Conservation (phyloP, 2,329 filamentous ascomycete genomes). For the Stagonosporopsis chrysanthemi region DNA sequence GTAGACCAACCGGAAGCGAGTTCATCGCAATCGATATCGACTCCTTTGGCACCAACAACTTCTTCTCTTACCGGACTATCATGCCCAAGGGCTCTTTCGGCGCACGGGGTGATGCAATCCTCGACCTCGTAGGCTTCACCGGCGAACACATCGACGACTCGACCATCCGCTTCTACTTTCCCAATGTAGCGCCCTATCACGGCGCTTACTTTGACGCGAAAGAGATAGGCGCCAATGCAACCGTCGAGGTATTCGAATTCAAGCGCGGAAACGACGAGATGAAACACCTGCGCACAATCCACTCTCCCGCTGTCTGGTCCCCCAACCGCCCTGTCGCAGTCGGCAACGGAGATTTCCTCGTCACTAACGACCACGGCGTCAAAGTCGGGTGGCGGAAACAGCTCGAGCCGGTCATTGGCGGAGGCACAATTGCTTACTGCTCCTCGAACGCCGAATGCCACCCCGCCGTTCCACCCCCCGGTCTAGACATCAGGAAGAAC, state of each 20-base stretch:
- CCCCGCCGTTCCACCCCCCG: constrained; percentile 13
- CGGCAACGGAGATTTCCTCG: constrained; percentile 29
- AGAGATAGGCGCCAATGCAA: constrained; percentile 35
- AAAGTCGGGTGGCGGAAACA: constrained; percentile 33
- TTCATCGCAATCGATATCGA: constrained; percentile 42
- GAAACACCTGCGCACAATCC: constrained; percentile 34
- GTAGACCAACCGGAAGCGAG: constrained; percentile 33
- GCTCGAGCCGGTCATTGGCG: constrained; percentile 38
- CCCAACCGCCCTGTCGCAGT: constrained; percentile 37
- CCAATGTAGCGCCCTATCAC: constrained; percentile 39
- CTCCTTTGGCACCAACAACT: constrained; percentile 29
- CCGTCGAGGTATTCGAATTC: constrained; percentile 39
- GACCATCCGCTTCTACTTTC: constrained; percentile 39
- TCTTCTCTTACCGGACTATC: constrained; percentile 36
- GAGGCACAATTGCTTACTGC: constrained; percentile 40
- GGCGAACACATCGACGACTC: constrained; percentile 32
- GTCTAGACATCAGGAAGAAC: constrained; percentile 23
- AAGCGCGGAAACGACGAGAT: constrained; percentile 31
- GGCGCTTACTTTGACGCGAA: constrained; percentile 32
- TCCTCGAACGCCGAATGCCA: constrained; percentile 27
- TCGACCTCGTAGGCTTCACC: constrained; percentile 41
- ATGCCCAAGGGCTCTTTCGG: constrained; percentile 32
- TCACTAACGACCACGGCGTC: constrained; percentile 39
- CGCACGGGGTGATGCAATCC: constrained; percentile 28
- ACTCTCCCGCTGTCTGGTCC: constrained; percentile 27